These are phyloP conservation scores for Pyrenochaeta sp. DNA, from an alignment of 2,329 filamentous ascomycete species.

Conservation along the genomic window DNA sequence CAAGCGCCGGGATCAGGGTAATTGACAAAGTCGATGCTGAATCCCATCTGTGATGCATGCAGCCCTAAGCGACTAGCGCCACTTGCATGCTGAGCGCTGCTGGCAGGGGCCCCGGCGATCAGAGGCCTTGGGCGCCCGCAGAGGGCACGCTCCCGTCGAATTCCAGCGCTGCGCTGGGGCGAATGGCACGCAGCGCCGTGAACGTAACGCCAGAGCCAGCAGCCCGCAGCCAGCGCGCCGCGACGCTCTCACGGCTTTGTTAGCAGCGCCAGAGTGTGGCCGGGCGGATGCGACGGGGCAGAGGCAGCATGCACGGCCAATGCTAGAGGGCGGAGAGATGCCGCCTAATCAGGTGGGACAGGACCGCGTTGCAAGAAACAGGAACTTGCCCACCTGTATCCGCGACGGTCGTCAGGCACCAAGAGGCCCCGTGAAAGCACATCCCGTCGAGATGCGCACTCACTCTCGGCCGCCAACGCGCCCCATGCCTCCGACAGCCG, in stretches of 20 bases:
- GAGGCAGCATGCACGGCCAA: constrained; percentile 8
- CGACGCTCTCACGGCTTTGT: background rate
- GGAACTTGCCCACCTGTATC: constrained; percentile 1
- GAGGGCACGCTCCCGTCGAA: too few relatives aligned
- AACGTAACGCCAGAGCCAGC: constrained; percentile 5
- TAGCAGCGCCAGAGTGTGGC: background rate
- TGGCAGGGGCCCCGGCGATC: constrained; percentile 25
- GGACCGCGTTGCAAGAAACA: background rate
- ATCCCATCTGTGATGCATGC: constrained; percentile 17
- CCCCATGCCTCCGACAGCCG: too few relatives aligned
- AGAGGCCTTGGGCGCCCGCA: constrained; percentile 6
- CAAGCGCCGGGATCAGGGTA: constrained; percentile 23
- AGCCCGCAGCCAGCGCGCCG: constrained; percentile 7
- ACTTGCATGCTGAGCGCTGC: constrained; percentile 1
- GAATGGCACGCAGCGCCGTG: too few relatives aligned
- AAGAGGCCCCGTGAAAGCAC: too few relatives aligned
- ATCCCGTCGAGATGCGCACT: too few relatives aligned
- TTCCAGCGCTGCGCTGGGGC: too few relatives aligned
- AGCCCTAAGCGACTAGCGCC: constrained; percentile 17
- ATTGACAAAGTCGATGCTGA: constrained; percentile 17
- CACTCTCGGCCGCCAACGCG: too few relatives aligned
- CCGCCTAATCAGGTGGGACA: constrained; percentile 7
- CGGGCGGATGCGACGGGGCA: background rate
- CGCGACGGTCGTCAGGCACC: background rate
- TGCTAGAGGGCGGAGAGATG: constrained; percentile 16